phyloP scores from a whole-genome alignment of 2,329 filamentous ascomycete species.

The Cercospora nicotianae region DNA sequence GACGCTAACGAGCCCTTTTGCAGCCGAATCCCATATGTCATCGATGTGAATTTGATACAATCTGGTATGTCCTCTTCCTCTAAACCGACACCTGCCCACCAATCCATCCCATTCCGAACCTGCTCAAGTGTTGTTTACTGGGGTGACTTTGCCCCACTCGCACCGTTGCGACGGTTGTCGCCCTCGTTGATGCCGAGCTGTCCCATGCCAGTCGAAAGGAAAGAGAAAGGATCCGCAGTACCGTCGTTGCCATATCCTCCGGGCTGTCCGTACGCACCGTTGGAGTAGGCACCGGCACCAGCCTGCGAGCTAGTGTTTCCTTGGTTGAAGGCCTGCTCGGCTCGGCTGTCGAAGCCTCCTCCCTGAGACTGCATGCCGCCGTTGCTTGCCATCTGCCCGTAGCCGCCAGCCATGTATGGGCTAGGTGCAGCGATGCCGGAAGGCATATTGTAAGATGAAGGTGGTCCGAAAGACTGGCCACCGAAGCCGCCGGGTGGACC shows the following conservation, averaged over 20 bases:
- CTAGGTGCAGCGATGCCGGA: conserved; percentile 79
- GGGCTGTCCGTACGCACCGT: conserved; percentile 55
- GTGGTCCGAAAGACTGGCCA: conserved; percentile 80
- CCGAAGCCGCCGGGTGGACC: conserved; percentile 55
- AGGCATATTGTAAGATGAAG: conserved; percentile 85
- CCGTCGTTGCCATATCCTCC: conserved; percentile 50
- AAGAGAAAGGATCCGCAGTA: conserved; percentile 76
- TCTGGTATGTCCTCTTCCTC: conserved; percentile 17
- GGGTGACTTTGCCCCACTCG: conserved; percentile 36
- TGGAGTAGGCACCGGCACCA: conserved; percentile 57
- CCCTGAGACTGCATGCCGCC: conserved; percentile 69
- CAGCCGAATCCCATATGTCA: conserved; percentile 33
- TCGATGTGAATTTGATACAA: conserved; percentile 28
- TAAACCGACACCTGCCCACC: background rate
- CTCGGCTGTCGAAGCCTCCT: conserved; percentile 88
- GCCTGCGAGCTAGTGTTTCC: conserved; percentile 78
- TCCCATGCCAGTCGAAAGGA: conserved; percentile 72
- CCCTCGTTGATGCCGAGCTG: conserved; percentile 68
- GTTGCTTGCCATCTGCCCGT: conserved; percentile 54
- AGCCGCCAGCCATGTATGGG: conserved; percentile 82
- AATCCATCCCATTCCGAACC: background rate
- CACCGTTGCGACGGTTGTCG: conserved; percentile 45
- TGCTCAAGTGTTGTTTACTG: conserved; percentile 29
- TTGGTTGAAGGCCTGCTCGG: conserved; percentile 82
- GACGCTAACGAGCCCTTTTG: conserved; percentile 29